phyloP scores from a whole-genome alignment of 352 stramenopile genomes.

The Elongisporangium anandrum region DNA sequence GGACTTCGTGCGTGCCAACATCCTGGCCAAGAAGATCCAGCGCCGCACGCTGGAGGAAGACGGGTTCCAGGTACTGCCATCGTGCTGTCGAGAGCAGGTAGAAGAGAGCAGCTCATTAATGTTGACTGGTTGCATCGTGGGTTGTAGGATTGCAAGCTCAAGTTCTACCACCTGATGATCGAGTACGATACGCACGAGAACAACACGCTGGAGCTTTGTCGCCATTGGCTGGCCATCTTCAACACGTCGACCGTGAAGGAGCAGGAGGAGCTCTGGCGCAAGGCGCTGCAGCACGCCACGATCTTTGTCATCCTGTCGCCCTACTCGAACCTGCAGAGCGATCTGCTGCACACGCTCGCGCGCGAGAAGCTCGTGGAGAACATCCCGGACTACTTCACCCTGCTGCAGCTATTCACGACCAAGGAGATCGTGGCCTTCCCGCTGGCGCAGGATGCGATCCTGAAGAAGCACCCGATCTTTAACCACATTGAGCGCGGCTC shows the following conservation, averaged over 20 bases:
- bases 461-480: conserved; percentile 88
- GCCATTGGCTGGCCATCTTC: conserved; percentile 83
- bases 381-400: conserved; percentile 45
- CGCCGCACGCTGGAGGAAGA: conserved; percentile 91
- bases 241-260: conserved; percentile 69
- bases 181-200: conserved; percentile 96
- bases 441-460: conserved; percentile 76
- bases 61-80: conserved; percentile 71
- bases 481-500: conserved; percentile 52
- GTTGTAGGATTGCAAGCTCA: conserved; percentile 90
- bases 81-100: neutral
- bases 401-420: conserved; percentile 91
- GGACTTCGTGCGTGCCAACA: conserved; percentile 95
- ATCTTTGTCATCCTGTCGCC: conserved; percentile 76
- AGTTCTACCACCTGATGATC: conserved; percentile 96
- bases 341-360: conserved; percentile 66
- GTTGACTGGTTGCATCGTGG: conserved; percentile 2
- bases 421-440: conserved; percentile 97
- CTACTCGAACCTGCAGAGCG: conserved; percentile 76
- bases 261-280: conserved; percentile 62
- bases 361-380: conserved; percentile 63
- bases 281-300: conserved; percentile 69
- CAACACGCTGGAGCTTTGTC: conserved; percentile 93
- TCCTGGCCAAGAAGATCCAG: conserved; percentile 97
- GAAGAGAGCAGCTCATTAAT: neutral